Conservation (phyloP, 495 filamentous ascomycete species). For the Mytilinidion resinicola region DNA sequence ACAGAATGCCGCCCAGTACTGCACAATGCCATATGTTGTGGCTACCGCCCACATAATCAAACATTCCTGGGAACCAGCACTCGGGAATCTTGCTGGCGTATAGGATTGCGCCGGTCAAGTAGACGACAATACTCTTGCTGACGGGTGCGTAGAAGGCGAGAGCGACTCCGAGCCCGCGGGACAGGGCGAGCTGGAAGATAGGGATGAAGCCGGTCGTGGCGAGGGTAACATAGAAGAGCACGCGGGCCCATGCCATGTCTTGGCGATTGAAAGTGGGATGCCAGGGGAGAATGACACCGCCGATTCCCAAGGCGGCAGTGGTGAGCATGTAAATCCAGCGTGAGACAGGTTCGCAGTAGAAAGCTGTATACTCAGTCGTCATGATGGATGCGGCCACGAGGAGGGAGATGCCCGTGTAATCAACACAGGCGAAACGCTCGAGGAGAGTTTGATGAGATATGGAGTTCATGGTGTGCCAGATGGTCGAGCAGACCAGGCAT, state of each 20-base stretch:
- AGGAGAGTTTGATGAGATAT: constrained; percentile 84
- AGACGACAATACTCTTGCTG: constrained; percentile 75
- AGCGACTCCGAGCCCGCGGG: constrained; percentile 68
- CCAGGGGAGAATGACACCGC: constrained; percentile 91
- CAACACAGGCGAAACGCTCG: constrained; percentile 95
- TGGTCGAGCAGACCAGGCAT: constrained; percentile 86
- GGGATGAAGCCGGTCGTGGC: constrained; percentile 88
- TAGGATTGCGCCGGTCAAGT: constrained; percentile 73
- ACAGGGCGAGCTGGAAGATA: constrained; percentile 70
- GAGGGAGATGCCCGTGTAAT: constrained; percentile 96
- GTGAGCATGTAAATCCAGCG: constrained; percentile 81
- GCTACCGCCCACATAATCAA: constrained; percentile 89
- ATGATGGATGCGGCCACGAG: constrained; percentile 96
- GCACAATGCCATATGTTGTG: constrained; percentile 98
- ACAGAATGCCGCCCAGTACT: constrained; percentile 91
- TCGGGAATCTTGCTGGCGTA: constrained; percentile 96
- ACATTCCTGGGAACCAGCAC: constrained; percentile 82
- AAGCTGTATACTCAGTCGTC: constrained; percentile 96
- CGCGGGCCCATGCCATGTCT: constrained; percentile 87
- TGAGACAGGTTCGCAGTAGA: constrained; percentile 90
- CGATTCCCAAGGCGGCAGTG: constrained; percentile 75
- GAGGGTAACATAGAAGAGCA: constrained; percentile 85
- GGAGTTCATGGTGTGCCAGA: constrained; percentile 98
- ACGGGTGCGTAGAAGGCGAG: constrained; percentile 87
- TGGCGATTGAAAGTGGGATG: constrained; percentile 88